Evolutionary conservation across 768 basidiomycete genomes (phyloP).

Genomic region (Dioszegia aurantiaca): DNA sequence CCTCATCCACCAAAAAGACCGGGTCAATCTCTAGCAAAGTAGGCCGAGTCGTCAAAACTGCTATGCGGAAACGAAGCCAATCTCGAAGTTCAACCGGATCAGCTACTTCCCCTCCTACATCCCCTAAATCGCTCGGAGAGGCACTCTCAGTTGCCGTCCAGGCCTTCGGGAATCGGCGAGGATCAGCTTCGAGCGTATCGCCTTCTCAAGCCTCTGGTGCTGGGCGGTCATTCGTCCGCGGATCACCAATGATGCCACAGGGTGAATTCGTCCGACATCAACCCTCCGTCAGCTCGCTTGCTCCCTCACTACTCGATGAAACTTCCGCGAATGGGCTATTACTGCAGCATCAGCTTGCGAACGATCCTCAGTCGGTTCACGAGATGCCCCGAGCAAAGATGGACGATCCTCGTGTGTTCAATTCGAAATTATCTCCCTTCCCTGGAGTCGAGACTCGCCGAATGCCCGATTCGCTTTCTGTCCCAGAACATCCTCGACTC

Average conservation of each 20-base stretch:
- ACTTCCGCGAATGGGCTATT: slow-evolving; percentile 34
- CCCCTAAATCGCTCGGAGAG: slow-evolving; percentile 22
- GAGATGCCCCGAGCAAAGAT: slow-evolving; percentile 69
- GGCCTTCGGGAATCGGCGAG: slow-evolving; percentile 24
- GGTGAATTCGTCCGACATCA: slow-evolving; percentile 57
- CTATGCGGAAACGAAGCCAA: slow-evolving; percentile 40
- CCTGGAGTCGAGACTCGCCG: slow-evolving; percentile 57
- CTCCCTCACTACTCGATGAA: slow-evolving; percentile 21
- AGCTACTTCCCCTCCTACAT: slow-evolving; percentile 17
- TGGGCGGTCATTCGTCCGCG: slow-evolving; percentile 13
- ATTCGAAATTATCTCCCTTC: slow-evolving; percentile 82
- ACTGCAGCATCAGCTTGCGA: slow-evolving; percentile 58
- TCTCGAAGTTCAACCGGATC: slow-evolving; percentile 24
- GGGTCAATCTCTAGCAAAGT: slow-evolving; percentile 44
- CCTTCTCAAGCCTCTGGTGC: slow-evolving; percentile 21
- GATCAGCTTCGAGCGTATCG: slow-evolving; percentile 32
- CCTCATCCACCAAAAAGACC: slow-evolving; percentile 26
- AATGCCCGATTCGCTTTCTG: neutral
- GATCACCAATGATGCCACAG: slow-evolving; percentile 45
- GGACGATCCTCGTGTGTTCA: slow-evolving; percentile 69
- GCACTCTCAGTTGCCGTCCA: slow-evolving; percentile 13
- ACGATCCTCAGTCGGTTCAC: slow-evolving; percentile 63
- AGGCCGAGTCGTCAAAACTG: slow-evolving; percentile 29
- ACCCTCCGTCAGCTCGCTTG: slow-evolving; percentile 34
- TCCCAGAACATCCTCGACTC: slow-evolving; percentile 26